Evolutionary conservation across 2,329 filamentous ascomycete species (phyloP), one percentile per base, ranked within the genome.

Genomic region (Talaromyces sp.): DNA sequence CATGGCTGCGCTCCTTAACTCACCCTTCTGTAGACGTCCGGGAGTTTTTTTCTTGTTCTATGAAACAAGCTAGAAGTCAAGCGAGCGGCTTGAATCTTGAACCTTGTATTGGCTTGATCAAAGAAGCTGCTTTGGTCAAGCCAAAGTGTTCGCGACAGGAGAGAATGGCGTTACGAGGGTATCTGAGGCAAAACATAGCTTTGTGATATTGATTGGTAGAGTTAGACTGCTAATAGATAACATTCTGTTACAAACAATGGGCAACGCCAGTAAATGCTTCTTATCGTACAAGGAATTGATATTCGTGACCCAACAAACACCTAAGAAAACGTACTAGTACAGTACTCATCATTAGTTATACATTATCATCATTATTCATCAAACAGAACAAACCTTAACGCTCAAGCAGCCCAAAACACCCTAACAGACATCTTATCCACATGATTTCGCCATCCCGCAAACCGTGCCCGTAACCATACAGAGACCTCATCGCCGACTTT

Each of bases 381-480:
- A 54, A 35, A 39, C 10, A 9, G 11, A 58, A 59, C 37, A 43
- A 43, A 41, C 35, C 19, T 19, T 45, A 27, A 33, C 24, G 16
- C 33, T 63, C 39, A 66, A 14, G 61, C 67, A 41, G 75, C 76
- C 78, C 78, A 79, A 58, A 75, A 79, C 2, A 79, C 70, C 31
- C 75, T 69, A 27, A 77, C 72, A 10, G 69, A 70, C 45, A 75
- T 66, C 6, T 62, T 52, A 31, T 74, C 62, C 4, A 79, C 75
- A 68, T 74, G 64, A 60, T 79, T 79, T 10, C 57, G 43, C 78
- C 78, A 79, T 5, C 72, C 74, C 0, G 69, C 69, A 66, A 79
- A 79, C 31, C 78, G 72, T 19, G 77, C 74, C 31, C 77, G 69
- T 16, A 70, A 74, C 76, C 75, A 79, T n/a, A 79, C 60, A 13